A percentile compares a stretch with the other conserved stretches of the same genome.
Evolutionary conservation across 2,329 filamentous ascomycete species (phyloP).

Genomic region (Pochonia chlamydosporia): DNA sequence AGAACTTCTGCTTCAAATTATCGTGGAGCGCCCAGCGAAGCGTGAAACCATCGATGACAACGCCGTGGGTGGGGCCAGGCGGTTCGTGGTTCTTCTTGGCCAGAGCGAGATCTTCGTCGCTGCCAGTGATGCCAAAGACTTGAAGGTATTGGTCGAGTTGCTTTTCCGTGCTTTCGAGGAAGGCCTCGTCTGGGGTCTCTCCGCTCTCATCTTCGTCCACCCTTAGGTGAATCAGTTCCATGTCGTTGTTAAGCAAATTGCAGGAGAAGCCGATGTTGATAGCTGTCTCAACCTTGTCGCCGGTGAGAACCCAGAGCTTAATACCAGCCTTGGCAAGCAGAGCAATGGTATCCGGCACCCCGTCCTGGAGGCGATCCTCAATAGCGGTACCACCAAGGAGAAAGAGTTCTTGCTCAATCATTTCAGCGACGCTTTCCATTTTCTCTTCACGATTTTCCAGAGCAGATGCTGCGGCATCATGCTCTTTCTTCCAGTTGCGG

Average conservation of each 20-base stretch:
- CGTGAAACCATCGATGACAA: conserved; percentile 93
- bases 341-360: conserved; percentile 91
- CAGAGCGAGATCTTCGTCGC: conserved; percentile 73
- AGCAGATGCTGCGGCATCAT: conserved; percentile 80
- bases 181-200: conserved; percentile 38
- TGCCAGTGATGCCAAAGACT: conserved; percentile 73
- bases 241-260: conserved; percentile 93
- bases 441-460: conserved; percentile 87
- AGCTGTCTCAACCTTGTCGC: conserved; percentile 97
- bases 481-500: conserved; percentile 73
- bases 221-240: conserved; percentile 92
- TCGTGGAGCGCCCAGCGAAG: conserved; percentile 84
- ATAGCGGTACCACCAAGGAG: conserved; percentile 93
- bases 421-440: conserved; percentile 80
- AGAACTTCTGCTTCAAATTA: conserved; percentile 79
- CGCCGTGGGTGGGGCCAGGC: conserved; percentile 79
- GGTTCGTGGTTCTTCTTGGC: conserved; percentile 82
- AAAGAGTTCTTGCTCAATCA: conserved; percentile 83
- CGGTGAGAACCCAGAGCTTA: conserved; percentile 96
- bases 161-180: conserved; percentile 55
- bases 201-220: conserved; percentile 66
- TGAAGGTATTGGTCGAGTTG: conserved; percentile 70
- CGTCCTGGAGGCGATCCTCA: conserved; percentile 93
- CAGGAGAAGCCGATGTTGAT: conserved; percentile 99
- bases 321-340: conserved; percentile 89